phyloP scores from a whole-genome alignment of 73 alveolate species.

The Effrenium voratum region DNA sequence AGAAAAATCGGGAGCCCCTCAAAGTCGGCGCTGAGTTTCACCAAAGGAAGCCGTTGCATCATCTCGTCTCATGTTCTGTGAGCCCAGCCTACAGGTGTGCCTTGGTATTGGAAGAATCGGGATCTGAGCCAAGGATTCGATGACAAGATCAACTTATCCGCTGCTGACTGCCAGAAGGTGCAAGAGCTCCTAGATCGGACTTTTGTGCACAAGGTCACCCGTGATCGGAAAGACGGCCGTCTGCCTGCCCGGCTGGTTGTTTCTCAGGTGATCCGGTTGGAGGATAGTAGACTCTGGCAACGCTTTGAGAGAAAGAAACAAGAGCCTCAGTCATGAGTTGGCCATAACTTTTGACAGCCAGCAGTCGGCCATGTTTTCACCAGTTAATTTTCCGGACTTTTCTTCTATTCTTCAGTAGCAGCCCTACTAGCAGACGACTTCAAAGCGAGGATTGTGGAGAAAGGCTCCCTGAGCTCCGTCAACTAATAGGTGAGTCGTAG shows the following conservation, averaged over 20 bases:
- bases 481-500: neutral
- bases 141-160: slow-evolving; percentile 8
- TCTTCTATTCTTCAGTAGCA: neutral
- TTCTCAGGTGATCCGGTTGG: slow-evolving; percentile 1
- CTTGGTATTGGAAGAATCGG: slow-evolving; percentile 6
- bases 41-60: neutral
- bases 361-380: neutral
- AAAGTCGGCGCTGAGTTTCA: neutral
- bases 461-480: neutral
- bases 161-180: neutral
- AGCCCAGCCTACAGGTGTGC: neutral
- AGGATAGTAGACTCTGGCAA: neutral
- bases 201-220: neutral
- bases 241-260: neutral
- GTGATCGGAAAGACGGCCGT: neutral
- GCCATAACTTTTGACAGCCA: neutral
- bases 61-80: neutral
- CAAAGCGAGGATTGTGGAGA: neutral
- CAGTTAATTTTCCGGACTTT: neutral
- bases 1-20: neutral
- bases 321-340: neutral
- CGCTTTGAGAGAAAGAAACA: neutral
- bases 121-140: neutral
- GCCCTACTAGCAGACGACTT: neutral
- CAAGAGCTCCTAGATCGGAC: slow-evolving; percentile 7